phyloP scores from a whole-genome alignment of 208 protist genomes.

The Trypanosoma brucei region DNA sequence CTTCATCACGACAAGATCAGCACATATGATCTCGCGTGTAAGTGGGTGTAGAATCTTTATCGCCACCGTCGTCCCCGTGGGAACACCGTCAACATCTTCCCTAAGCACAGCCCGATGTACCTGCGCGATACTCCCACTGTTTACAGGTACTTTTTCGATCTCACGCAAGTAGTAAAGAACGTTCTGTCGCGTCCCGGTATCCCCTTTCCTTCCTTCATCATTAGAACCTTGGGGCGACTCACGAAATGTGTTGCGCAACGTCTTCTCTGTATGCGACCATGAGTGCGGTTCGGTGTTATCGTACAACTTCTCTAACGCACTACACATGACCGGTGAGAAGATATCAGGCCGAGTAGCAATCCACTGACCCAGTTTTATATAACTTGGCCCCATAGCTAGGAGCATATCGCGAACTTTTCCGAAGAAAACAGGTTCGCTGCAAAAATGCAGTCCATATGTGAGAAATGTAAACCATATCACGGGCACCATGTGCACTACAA shows the following conservation, averaged over 20 bases:
- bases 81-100: conserved; percentile 65
- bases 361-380: conserved; percentile 94
- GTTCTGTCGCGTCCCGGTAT: conserved; percentile 12
- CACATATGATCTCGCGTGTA: conserved; percentile 59
- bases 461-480: conserved; percentile 53
- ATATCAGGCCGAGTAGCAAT: conserved; percentile 88
- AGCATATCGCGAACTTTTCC: conserved; percentile 51
- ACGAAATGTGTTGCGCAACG: conserved; percentile 44
- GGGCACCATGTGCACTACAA: conserved; percentile 10
- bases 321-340: conserved; percentile 76
- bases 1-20: conserved; percentile 73
- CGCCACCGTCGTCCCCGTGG: conserved; percentile 76
- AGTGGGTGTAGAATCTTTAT: conserved; percentile 90
- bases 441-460: conserved; percentile 43
- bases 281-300: conserved; percentile 59
- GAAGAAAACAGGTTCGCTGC: conserved; percentile 49
- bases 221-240: conserved; percentile 4
- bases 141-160: conserved; percentile 79
- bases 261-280: conserved; percentile 71
- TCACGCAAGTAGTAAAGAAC: conserved; percentile 61
- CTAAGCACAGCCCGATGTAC: conserved; percentile 79
- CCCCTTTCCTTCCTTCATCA: background rate
- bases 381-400: conserved; percentile 77
- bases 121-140: conserved; percentile 91
- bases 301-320: conserved; percentile 62